phyloP scores from a whole-genome alignment of 805 yeast species.

The Metschnikowia lachancei region DNA sequence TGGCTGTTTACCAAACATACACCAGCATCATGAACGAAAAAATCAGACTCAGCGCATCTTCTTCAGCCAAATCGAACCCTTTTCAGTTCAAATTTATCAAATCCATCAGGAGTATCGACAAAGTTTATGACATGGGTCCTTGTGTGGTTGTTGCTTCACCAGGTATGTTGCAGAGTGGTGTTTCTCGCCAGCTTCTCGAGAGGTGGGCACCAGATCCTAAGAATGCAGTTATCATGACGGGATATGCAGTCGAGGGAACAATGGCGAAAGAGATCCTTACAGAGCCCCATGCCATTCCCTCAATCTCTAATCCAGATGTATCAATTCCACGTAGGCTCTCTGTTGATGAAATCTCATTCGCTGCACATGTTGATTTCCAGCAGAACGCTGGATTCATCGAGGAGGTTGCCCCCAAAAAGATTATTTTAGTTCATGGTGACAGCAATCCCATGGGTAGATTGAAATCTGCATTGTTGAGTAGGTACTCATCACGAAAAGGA shows the following conservation, averaged over 20 bases:
- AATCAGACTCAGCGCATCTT: slow-evolving; percentile 58
- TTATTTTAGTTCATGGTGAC: slow-evolving; percentile 95
- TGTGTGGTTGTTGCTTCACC: slow-evolving; percentile 96
- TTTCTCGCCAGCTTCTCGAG: slow-evolving; percentile 85
- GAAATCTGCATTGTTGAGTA: slow-evolving; percentile 86
- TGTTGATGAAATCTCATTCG: slow-evolving; percentile 93
- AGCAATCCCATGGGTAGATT: slow-evolving; percentile 98
- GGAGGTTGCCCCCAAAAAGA: slow-evolving; percentile 75
- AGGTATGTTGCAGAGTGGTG: slow-evolving; percentile 97
- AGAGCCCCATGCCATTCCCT: slow-evolving; percentile 89
- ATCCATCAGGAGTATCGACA: slow-evolving; percentile 73
- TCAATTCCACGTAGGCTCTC: slow-evolving; percentile 82
- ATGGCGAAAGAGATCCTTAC: slow-evolving; percentile 87
- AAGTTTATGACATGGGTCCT: slow-evolving; percentile 90
- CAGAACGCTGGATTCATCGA: slow-evolving; percentile 92
- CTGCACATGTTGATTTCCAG: slow-evolving; percentile 98
- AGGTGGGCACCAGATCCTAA: slow-evolving; percentile 97
- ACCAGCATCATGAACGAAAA: slow-evolving; percentile 96
- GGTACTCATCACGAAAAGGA: slow-evolving; percentile 75
- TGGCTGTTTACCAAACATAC: slow-evolving; percentile 96
- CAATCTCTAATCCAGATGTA: slow-evolving; percentile 74
- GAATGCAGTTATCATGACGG: slow-evolving; percentile 84
- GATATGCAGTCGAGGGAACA: slow-evolving; percentile 98
- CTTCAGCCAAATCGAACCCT: slow-evolving; percentile 57
- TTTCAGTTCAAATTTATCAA: slow-evolving; percentile 85